Base-by-base conservation (phyloP, 2,329 filamentous ascomycete genomes). In the Cyclaneusma minus region DNA sequence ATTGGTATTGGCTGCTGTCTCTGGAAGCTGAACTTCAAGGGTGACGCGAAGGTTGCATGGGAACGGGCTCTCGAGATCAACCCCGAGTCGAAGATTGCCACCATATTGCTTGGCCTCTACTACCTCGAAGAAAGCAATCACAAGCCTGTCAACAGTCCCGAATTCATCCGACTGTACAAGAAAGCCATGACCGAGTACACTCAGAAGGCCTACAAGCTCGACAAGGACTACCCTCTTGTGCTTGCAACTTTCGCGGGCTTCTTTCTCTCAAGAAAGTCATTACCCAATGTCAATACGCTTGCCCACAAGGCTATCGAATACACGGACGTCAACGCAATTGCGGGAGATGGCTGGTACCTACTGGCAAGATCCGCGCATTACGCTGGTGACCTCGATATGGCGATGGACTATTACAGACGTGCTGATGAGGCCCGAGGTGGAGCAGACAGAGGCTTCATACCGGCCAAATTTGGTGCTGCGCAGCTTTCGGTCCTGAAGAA, bases 1-100 rank as follows among this genome's bases (percentile, higher is more conserved):
- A 87, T 98, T 40, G 89, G 89, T 29, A 87, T 98, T 44, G 89
- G 89, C 23, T 89, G 83, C 52, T 98, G 89, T 58, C 77, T 94
- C 50, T 98, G 91, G 89, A 82, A 93, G 50, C 63, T 98, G 15
- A 85, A 85, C 7, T 84, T 82, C 59, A 94, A 91, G 50, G 82
- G 92, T 17, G 83, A 93, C 42, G 89, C 91, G 6, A 87, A 81
- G 46, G 59, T 63, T 24, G 87, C 89, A 8, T 98, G 89, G 89
- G 79, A 92, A 46, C 67, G 89, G 35, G 73, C 78, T 8, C 55
- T 94, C 15, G 81, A 91, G 46, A 65, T 94, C 45, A 71, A 64
- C 42, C 73, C 81, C 0, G 68, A 84, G 13, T 92, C 84, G 13
- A 94, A 92, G 54, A 70, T 84, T 34, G 85, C 85, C 26, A 84